Evolutionary conservation across 2,329 filamentous ascomycete genomes (phyloP).

Genomic region (Talaromyces piceae): DNA sequence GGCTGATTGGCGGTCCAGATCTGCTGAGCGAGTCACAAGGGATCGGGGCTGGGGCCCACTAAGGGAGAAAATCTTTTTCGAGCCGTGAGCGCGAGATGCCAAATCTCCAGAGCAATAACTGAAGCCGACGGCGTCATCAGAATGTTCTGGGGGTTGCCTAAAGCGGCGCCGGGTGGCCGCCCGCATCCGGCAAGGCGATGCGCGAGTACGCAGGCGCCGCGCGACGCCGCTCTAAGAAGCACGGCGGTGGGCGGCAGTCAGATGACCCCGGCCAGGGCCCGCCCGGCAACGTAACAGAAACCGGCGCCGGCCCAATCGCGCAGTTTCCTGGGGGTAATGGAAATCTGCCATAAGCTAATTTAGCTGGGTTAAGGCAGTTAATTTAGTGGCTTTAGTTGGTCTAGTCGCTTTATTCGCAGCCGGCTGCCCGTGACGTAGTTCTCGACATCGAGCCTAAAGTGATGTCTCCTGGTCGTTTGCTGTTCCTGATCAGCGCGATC

Average conservation of each 20-base stretch:
- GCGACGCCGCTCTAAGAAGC: slow-evolving; percentile 15
- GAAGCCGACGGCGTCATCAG: neutral
- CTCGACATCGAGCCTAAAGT: too few species aligned
- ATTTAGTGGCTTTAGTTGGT: too few species aligned
- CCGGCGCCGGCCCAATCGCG: slow-evolving; percentile 23
- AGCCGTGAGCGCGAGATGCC: too few species aligned
- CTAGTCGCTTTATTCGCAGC: too few species aligned
- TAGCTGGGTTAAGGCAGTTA: too few species aligned
- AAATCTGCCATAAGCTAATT: slow-evolving; percentile 9
- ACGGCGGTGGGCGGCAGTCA: slow-evolving; percentile 16
- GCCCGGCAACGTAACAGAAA: slow-evolving; percentile 32
- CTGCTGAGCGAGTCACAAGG: neutral
- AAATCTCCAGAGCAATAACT: neutral
- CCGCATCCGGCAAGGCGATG: neutral
- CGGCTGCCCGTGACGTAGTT: too few species aligned
- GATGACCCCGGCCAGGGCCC: slow-evolving; percentile 25
- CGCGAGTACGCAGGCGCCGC: neutral
- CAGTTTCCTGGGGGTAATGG: slow-evolving; percentile 28
- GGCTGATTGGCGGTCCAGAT: neutral
- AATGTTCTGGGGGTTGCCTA: neutral
- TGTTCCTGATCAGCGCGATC: too few species aligned
- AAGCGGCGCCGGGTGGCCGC: neutral
- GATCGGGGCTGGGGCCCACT: too few species aligned
- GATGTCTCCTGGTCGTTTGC: too few species aligned
- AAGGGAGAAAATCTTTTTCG: too few species aligned